Evolutionary conservation across 1,284 basidiomycete species (phyloP).

Genomic region (Paramarasmius palmivorus): DNA sequence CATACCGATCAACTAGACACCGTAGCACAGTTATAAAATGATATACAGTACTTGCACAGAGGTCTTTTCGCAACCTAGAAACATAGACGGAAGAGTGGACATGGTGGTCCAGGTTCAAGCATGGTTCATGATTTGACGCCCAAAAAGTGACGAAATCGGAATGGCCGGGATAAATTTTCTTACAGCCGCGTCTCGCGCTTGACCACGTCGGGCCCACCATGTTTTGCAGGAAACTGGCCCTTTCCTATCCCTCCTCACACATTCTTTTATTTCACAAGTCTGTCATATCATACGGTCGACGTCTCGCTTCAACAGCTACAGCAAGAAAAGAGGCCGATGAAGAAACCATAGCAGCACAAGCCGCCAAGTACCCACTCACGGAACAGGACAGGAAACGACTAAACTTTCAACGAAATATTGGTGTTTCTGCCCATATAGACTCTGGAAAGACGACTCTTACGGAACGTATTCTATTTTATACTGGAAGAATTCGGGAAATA

Average conservation of each 20-base stretch:
- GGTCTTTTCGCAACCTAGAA: too few relatives aligned
- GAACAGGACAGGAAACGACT: conserved; percentile 59
- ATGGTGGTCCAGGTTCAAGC: too few relatives aligned
- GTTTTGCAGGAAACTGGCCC: conserved; percentile 2
- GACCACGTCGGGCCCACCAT: neutral
- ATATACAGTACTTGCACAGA: too few relatives aligned
- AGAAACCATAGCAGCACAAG: neutral
- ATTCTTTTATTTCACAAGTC: neutral
- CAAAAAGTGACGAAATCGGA: neutral
- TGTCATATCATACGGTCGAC: too few relatives aligned
- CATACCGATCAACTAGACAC: too few relatives aligned
- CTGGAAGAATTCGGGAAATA: conserved; percentile 93
- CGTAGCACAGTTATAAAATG: too few relatives aligned
- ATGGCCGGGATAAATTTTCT: neutral
- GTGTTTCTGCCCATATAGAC: conserved; percentile 92
- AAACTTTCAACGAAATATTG: conserved; percentile 76
- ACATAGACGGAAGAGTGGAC: too few relatives aligned
- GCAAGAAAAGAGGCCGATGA: neutral
- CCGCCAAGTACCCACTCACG: conserved; percentile 43
- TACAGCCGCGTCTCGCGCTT: neutral
- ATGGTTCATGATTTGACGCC: too few relatives aligned
- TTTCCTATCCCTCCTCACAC: neutral
- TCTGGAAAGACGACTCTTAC: conserved; percentile 99
- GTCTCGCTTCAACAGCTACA: neutral
- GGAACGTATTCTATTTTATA: conserved; percentile 97